Conservation (phyloP, 352 stramenopile genomes). For the Globisporangium cylindrosporum region DNA sequence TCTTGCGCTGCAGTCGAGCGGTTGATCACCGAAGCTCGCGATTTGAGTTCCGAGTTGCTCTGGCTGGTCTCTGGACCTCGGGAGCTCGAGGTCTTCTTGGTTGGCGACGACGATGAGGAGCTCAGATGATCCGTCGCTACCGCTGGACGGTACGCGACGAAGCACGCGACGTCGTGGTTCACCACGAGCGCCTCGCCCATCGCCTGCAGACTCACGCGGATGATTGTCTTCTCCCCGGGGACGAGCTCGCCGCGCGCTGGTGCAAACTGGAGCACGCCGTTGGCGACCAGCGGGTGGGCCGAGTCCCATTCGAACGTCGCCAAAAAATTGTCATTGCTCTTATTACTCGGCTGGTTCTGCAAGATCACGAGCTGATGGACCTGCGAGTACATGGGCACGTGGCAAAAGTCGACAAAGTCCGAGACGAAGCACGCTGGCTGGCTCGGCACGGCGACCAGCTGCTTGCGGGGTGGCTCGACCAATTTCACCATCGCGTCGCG, state of each 20-base stretch:
- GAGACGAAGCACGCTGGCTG: constrained; percentile 45
- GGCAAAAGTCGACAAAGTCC: constrained; percentile 57
- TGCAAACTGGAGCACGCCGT: constrained; percentile 44
- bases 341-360: constrained; percentile 31
- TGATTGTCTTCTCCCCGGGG: constrained; percentile 43
- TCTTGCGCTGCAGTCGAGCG: constrained; percentile 62
- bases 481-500: constrained; percentile 23
- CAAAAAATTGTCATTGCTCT: neutral
- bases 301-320: constrained; percentile 56
- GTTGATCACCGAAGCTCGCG: constrained; percentile 49
- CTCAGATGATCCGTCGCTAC: constrained; percentile 1
- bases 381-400: constrained; percentile 55
- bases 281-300: constrained; percentile 48
- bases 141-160: constrained; percentile 28
- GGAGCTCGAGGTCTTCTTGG: constrained; percentile 1
- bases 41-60: constrained; percentile 6
- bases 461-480: constrained; percentile 24
- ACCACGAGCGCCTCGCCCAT: constrained; percentile 47
- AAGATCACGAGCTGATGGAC: constrained; percentile 48
- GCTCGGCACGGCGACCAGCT: constrained; percentile 32
- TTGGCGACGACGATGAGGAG: neutral
- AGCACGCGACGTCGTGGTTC: constrained; percentile 67
- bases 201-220: constrained; percentile 49
- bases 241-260: constrained; percentile 47
- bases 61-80: neutral